phyloP scores from a whole-genome alignment of 116 monocot genomes.

The Thalassia testudinum region DNA sequence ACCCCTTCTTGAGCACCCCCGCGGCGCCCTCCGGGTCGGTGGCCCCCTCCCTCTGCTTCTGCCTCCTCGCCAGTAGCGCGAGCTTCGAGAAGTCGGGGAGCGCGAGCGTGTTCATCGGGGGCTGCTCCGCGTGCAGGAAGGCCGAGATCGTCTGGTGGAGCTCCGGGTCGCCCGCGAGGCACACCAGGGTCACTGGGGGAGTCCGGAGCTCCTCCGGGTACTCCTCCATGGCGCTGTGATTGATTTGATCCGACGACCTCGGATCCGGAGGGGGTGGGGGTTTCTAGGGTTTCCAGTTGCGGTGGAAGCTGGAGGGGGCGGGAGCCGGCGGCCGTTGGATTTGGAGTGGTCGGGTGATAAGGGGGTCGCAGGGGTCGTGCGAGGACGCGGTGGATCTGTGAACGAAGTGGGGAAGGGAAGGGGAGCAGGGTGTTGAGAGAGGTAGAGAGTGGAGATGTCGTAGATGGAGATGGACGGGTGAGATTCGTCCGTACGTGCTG shows the following conservation, averaged over 20 bases:
- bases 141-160: constrained; percentile 54
- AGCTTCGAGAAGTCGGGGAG: constrained; percentile 75
- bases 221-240: constrained; percentile 38
- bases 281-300: not conserved
- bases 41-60: constrained; percentile 6
- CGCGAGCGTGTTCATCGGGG: constrained; percentile 82
- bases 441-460: too few relatives aligned
- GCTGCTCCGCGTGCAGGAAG: constrained; percentile 70
- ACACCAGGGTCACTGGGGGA: constrained; percentile 66
- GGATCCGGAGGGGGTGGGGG: not conserved
- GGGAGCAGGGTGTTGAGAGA: too few relatives aligned
- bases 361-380: not conserved
- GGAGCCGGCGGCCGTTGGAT: not conserved
- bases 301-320: not conserved
- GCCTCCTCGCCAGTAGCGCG: constrained; percentile 26
- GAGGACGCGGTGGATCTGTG: not conserved
- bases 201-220: constrained; percentile 84
- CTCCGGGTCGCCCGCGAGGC: constrained; percentile 48
- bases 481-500: too few relatives aligned
- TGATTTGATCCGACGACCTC: too few relatives aligned
- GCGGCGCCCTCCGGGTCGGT: not conserved
- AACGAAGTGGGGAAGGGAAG: too few relatives aligned
- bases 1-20: constrained; percentile 55
- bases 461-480: too few relatives aligned
- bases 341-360: not conserved